phyloP scores from a whole-genome alignment of 768 basidiomycete species.

The Hericium erinaceus region DNA sequence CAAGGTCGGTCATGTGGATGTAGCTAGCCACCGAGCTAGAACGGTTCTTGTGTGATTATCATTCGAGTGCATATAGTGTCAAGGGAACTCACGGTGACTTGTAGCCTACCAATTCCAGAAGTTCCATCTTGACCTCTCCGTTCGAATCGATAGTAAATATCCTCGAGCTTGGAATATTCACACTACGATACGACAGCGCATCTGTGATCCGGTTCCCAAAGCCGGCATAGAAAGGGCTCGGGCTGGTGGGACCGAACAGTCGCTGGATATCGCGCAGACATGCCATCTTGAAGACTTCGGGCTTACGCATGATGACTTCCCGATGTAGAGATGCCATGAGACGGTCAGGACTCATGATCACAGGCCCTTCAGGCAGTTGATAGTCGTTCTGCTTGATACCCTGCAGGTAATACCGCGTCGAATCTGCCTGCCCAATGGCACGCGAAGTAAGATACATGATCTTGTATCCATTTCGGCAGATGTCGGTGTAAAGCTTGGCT shows the following conservation, averaged over 20 bases:
- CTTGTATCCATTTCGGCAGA: slow-evolving; percentile 91
- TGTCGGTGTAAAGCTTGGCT: slow-evolving; percentile 95
- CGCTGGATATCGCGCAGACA: slow-evolving; percentile 92
- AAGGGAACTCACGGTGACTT: slow-evolving; percentile 71
- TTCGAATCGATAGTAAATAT: slow-evolving; percentile 96
- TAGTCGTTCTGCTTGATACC: slow-evolving; percentile 94
- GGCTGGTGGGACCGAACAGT: slow-evolving; percentile 64
- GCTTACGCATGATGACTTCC: slow-evolving; percentile 98
- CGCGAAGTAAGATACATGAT: slow-evolving; percentile 96
- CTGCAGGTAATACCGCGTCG: slow-evolving; percentile 88
- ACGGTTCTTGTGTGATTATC: not conserved
- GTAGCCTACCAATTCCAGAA: slow-evolving; percentile 93
- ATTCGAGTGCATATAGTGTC: not conserved
- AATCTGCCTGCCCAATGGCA: slow-evolving; percentile 96
- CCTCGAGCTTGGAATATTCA: slow-evolving; percentile 85
- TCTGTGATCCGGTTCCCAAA: slow-evolving; percentile 99
- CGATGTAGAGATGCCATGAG: slow-evolving; percentile 90
- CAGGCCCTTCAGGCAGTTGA: slow-evolving; percentile 94
- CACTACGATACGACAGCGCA: slow-evolving; percentile 93
- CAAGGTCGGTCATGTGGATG: slow-evolving; percentile 98
- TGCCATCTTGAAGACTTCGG: slow-evolving; percentile 99
- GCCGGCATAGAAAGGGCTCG: slow-evolving; percentile 89
- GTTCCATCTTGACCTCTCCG: slow-evolving; percentile 94
- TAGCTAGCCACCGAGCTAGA: slow-evolving; percentile 43
- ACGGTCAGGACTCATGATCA: slow-evolving; percentile 97